Conservation (phyloP, 2,329 filamentous ascomycete species). For the Corinectria fuckeliana region DNA sequence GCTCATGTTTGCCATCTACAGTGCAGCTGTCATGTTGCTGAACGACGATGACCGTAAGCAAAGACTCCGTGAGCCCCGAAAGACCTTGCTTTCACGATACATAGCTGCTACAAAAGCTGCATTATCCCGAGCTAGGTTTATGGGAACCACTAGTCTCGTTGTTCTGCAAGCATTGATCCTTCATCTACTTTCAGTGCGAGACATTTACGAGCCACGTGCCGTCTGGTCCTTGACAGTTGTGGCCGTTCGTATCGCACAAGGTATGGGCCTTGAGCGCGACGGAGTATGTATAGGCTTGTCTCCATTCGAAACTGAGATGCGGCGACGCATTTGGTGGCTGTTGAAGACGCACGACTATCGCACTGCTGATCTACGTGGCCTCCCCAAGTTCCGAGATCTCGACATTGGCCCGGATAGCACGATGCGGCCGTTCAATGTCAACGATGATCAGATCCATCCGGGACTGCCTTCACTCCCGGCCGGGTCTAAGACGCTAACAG, state of each 20-base stretch:
- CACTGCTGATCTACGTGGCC: conserved; percentile 1
- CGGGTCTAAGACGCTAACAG: neutral
- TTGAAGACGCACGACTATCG: conserved; percentile 8
- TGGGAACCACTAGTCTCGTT: neutral
- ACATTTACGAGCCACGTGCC: neutral
- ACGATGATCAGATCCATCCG: neutral
- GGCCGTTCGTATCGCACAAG: conserved; percentile 8
- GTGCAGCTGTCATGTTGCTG: neutral
- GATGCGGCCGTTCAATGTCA: neutral
- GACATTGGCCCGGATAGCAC: neutral
- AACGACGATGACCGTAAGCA: neutral
- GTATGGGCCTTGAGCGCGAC: conserved; percentile 12
- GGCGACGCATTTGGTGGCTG: conserved; percentile 22
- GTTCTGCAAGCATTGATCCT: neutral
- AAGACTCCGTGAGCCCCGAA: neutral
- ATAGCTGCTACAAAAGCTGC: neutral
- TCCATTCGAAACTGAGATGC: conserved; percentile 14
- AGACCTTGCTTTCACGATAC: neutral
- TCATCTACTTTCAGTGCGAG: neutral
- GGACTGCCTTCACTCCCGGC: neutral
- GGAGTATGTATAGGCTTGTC: neutral
- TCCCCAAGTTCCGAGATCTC: conserved; percentile 1
- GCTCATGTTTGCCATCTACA: neutral
- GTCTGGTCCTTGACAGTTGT: conserved; percentile 7
- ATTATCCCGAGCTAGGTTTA: neutral